Evolutionary conservation across 2,329 filamentous ascomycete genomes (phyloP).

Genomic region (Aureobasidium sp.): DNA sequence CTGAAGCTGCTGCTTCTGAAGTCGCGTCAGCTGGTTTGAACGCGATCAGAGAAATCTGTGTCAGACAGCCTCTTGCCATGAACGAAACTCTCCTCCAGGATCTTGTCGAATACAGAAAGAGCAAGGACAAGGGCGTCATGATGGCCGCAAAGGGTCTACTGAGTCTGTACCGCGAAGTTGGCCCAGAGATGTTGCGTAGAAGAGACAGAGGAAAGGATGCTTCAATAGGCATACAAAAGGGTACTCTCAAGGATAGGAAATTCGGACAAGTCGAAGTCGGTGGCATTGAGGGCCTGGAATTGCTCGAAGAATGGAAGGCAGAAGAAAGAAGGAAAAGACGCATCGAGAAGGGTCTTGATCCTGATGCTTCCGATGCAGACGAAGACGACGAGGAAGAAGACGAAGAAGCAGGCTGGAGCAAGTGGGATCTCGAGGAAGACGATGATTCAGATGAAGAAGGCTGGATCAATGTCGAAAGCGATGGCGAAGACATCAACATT

Average conservation of each 20-base stretch:
- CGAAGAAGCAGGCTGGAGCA: conserved; percentile 46
- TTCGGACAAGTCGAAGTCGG: conserved; percentile 78
- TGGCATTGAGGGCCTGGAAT: conserved; percentile 83
- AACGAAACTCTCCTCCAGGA: conserved; percentile 92
- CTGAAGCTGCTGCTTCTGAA: conserved; percentile 83
- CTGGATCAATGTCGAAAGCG: conserved; percentile 85
- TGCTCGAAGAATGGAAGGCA: conserved; percentile 89
- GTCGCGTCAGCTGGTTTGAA: conserved; percentile 90
- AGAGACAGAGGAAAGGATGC: conserved; percentile 88
- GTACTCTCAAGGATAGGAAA: conserved; percentile 65
- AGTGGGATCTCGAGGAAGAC: conserved; percentile 56
- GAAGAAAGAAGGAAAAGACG: conserved; percentile 73
- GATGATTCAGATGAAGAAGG: conserved; percentile 66
- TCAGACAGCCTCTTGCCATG: conserved; percentile 91
- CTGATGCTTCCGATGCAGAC: conserved; percentile 54
- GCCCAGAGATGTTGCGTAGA: conserved; percentile 80
- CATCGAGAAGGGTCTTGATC: conserved; percentile 58
- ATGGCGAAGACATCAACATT: conserved; percentile 67
- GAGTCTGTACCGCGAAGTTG: conserved; percentile 84
- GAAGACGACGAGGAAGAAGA: conserved; percentile 55
- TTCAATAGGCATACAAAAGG: conserved; percentile 69
- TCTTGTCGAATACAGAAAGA: conserved; percentile 90
- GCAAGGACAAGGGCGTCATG: conserved; percentile 97
- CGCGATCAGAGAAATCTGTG: conserved; percentile 89
- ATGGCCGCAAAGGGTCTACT: conserved; percentile 94